Percentiles rank a stretch among this genome's conserved stretches.
phyloP scores from a whole-genome alignment of 495 filamentous ascomycete species.

The Acidomyces sp. region DNA sequence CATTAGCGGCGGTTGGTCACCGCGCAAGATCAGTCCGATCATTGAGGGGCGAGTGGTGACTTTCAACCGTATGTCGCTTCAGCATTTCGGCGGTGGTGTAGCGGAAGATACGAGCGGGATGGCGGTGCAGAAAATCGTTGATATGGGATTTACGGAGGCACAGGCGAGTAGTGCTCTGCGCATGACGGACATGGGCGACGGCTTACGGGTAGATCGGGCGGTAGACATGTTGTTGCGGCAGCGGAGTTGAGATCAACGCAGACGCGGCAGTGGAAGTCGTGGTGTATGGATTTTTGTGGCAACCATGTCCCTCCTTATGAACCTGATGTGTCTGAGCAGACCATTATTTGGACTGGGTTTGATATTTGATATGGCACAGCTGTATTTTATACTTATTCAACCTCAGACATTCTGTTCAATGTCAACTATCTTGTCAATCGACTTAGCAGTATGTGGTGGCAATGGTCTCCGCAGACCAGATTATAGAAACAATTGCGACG shows the following conservation, averaged over 20 bases:
- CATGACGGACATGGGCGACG: slow-evolving; percentile 30
- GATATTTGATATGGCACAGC: no score
- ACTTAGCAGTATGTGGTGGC: no score
- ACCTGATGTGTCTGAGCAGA: no score
- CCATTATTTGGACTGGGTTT: no score
- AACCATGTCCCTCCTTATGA: no score
- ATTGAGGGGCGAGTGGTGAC: slow-evolving; percentile 10
- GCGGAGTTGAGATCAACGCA: slow-evolving; percentile 3
- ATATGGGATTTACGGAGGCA: slow-evolving; percentile 32
- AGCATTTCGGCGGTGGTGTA: slow-evolving; percentile 5
- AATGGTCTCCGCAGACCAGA: no score
- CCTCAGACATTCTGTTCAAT: no score
- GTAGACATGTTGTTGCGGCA: slow-evolving; percentile 29
- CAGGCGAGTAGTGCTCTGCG: slow-evolving; percentile 28
- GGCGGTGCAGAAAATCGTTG: slow-evolving; percentile 30
- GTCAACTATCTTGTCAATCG: no score
- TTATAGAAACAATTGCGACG: no score
- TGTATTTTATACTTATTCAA: no score
- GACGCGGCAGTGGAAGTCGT: no score
- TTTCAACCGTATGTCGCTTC: slow-evolving; percentile 12
- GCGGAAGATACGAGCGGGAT: slow-evolving; percentile 26
- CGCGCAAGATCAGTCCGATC: slow-evolving; percentile 14
- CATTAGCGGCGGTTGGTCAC: neutral
- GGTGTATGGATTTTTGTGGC: no score
- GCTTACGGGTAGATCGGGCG: slow-evolving; percentile 30